Evolutionary conservation across 2,329 filamentous ascomycete genomes (phyloP), one percentile per base, ranked within the genome.

Genomic region (Graphilbum sp.): DNA sequence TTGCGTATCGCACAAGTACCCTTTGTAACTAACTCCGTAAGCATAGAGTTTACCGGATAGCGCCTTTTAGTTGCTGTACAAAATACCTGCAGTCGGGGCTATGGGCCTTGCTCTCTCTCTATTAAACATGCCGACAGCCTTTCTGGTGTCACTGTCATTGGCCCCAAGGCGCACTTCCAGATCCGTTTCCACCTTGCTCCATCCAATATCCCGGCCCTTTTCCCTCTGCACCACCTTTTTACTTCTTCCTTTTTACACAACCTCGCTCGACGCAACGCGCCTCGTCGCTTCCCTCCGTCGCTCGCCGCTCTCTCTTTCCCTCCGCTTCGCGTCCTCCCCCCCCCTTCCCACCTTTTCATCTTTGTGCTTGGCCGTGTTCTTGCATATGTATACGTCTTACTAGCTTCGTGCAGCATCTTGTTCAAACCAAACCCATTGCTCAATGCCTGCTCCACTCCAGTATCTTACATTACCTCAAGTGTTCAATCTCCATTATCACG

Each of bases 111-210:
- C n/a, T n/a, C n/a, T n/a, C n/a, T n/a, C n/a, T n/a, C n/a, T n/a
- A n/a, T n/a, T n/a, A n/a, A 17, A 17, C 17, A 12, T 32, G 30
- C 10, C 27, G 24, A 37, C 35, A 37, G 35, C 35, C 35, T 37
- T 32, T 37, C 29, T 32, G 19, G 29, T 13, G 13, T 16, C 36
- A 21, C 20, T 38, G 33, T 27, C 40, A 41, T 38, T 41, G 40
- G 36, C 40, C 32, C 32, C 33, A 35, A 35, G 31, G 32, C 40
- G 40, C 40, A 35, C 40, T 41, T 38, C 40, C 40, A 41, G 23
- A 38, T 38, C 25, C 36, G 40, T 38, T 37, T 33, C 40, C n/a
- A n/a, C 27, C 40, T 36, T 36, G 34, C 35, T 19, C 32, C 20
- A 15, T 20, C 15, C 23, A 32, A 20, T 17, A 37, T 37, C 32